Evolutionary conservation across 2,329 filamentous ascomycete species (phyloP), one percentile per base, ranked within the genome.

Genomic region (Pyricularia sp.): DNA sequence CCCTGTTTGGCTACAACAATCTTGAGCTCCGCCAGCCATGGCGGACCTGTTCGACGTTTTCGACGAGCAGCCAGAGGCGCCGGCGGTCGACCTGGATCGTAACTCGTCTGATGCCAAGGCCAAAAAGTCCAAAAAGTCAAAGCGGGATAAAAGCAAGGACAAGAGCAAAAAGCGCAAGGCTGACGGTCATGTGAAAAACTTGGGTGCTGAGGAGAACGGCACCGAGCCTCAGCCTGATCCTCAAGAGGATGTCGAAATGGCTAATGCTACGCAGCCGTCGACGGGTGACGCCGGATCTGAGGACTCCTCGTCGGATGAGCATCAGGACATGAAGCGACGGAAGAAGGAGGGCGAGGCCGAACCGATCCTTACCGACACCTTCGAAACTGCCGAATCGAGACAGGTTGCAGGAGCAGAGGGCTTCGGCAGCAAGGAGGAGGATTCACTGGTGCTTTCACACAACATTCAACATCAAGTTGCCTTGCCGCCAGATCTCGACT

Each of bases 401-500:
- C 92, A 98, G 79, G 86, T 99, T 58, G 92, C 91, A 26, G 91
- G 90, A 30, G 90, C 92, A 6, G 88, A 90, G 36, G 93, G 92
- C 10, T 84, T 89, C 69, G 61, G 28, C 30, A 72, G 84, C 83
- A 70, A 88, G 85, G 70, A 83, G 79, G 82, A 85, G 31, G 83
- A 88, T 65, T 88, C 90, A 6, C 88, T 99, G 31, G 90, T 97
- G 26, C 81, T 99, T 68, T 94, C 93, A 65, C 96, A 99, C 82
- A 97, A 99, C 82, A 97, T 99, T 74, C 94, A 97, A 80, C 95
- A 99, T 84, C 94, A 99, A 81, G 95, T 98, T 73, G 92, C 95
- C 14, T 84, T 99, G 25, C 95, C 95, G 2, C 94, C 94, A 11
- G 92, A 97, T 77, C 92, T 96, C 69, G 92, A 96, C 80, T 97